Evolutionary conservation across 208 protist genomes (phyloP).

Genomic region (Wallacemonas sp.): DNA sequence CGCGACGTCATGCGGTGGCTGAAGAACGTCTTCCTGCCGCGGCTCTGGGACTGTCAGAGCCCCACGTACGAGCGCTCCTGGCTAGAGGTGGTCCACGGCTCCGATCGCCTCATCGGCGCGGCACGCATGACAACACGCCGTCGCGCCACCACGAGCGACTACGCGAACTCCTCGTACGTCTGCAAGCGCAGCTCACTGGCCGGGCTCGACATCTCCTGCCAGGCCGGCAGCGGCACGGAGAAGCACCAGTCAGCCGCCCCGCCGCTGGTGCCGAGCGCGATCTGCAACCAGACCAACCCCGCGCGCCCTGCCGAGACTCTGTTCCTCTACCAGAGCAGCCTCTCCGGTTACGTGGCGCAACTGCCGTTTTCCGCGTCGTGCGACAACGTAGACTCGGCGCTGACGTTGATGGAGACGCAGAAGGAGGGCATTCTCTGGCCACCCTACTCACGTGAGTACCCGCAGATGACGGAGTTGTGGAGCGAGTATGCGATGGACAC

Average conservation of each 20-base stretch:
- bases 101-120: slow-evolving; percentile 18
- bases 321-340: slow-evolving; percentile 19
- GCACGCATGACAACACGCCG: slow-evolving; percentile 19
- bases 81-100: slow-evolving; percentile 14
- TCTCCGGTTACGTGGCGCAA: slow-evolving; percentile 28
- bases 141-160: not conserved
- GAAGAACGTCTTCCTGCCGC: slow-evolving; percentile 14
- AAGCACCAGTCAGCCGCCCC: slow-evolving; percentile 13
- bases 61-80: slow-evolving; percentile 19
- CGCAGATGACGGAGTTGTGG: slow-evolving; percentile 32
- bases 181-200: slow-evolving; percentile 6
- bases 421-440: slow-evolving; percentile 30
- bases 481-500: slow-evolving; percentile 30
- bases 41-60: slow-evolving; percentile 29
- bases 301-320: not conserved
- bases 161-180: slow-evolving; percentile 4
- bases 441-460: slow-evolving; percentile 5
- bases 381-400: slow-evolving; percentile 12
- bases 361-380: slow-evolving; percentile 41
- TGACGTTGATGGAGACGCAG: slow-evolving; percentile 27
- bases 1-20: slow-evolving; percentile 33
- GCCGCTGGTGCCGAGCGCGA: slow-evolving; percentile 19
- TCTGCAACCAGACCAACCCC: slow-evolving; percentile 17
- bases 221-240: slow-evolving; percentile 11
- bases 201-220: slow-evolving; percentile 7